These are phyloP conservation scores for Mycena galericulata DNA, from an alignment of 768 basidiomycete species.

Conservation along the genomic window DNA sequence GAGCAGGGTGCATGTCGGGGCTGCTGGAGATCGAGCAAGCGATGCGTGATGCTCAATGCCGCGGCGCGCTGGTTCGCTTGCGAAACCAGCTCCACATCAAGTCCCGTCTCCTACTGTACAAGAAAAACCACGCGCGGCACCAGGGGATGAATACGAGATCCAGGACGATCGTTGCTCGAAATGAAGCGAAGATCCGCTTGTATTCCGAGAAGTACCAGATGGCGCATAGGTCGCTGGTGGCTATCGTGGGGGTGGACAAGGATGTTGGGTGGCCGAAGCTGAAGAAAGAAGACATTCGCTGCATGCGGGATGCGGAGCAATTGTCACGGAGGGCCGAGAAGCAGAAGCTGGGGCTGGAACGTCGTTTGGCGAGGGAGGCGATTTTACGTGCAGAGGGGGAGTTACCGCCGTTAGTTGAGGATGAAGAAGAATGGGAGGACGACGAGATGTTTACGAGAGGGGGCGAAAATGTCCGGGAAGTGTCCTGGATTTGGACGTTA, in stretches of 20 bases:
- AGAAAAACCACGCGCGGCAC: no score
- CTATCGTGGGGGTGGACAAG: neutral
- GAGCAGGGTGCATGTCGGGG: neutral
- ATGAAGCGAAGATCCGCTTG: constrained; percentile 21
- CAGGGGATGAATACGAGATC: neutral
- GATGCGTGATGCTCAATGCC: constrained; percentile 26
- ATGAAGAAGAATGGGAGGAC: neutral
- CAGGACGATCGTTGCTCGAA: neutral
- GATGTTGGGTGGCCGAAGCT: neutral
- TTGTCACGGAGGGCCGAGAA: constrained; percentile 5
- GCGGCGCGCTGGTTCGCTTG: constrained; percentile 3
- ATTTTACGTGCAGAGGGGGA: neutral
- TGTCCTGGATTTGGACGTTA: constrained; percentile 9
- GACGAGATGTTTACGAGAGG: neutral
- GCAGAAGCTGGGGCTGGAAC: neutral
- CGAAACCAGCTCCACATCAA: constrained; percentile 21
- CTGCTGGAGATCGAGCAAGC: neutral
- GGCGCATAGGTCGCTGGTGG: constrained; percentile 11
- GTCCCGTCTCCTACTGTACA: no score
- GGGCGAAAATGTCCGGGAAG: neutral
- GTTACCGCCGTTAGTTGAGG: neutral
- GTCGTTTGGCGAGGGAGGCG: neutral
- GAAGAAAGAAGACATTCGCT: constrained; percentile 1
- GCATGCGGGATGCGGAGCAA: constrained; percentile 9
- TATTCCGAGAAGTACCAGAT: constrained; percentile 21